phyloP scores from a whole-genome alignment of 1,139 yeast species.

The Geotrichum macrosporum region DNA sequence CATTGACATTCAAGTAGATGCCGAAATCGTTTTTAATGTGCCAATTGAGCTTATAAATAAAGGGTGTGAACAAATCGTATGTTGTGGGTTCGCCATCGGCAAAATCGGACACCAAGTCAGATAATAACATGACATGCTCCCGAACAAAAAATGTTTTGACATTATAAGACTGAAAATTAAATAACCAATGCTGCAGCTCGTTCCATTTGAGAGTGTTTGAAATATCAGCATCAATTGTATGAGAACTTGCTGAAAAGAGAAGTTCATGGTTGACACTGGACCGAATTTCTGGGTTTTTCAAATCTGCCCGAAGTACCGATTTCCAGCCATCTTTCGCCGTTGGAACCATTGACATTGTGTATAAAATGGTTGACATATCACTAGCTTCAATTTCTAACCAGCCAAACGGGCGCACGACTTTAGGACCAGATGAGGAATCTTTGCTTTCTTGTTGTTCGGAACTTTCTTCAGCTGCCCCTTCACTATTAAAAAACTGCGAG shows the following conservation, averaged over 20 bases:
- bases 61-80: constrained; percentile 73
- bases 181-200: constrained; percentile 64
- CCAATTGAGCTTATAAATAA: constrained; percentile 61
- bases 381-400: constrained; percentile 78
- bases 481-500: constrained; percentile 28
- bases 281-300: constrained; percentile 60
- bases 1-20: constrained; percentile 74
- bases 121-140: constrained; percentile 73
- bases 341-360: constrained; percentile 52
- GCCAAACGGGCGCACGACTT: constrained; percentile 63
- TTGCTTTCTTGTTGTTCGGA: not conserved
- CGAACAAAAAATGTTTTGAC: constrained; percentile 65
- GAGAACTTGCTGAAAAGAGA: constrained; percentile 59
- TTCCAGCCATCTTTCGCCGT: constrained; percentile 53
- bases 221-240: constrained; percentile 52
- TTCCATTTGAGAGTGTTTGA: constrained; percentile 81
- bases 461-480: constrained; percentile 27
- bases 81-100: constrained; percentile 64
- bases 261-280: constrained; percentile 88
- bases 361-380: constrained; percentile 49
- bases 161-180: constrained; percentile 51
- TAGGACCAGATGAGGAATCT: constrained; percentile 22
- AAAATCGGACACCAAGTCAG: constrained; percentile 75
- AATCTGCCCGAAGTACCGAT: constrained; percentile 48
- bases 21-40: constrained; percentile 49